Evolutionary conservation across 1,284 basidiomycete species (phyloP).

Genomic region (Sporisorium iseilematis-ciliati): DNA sequence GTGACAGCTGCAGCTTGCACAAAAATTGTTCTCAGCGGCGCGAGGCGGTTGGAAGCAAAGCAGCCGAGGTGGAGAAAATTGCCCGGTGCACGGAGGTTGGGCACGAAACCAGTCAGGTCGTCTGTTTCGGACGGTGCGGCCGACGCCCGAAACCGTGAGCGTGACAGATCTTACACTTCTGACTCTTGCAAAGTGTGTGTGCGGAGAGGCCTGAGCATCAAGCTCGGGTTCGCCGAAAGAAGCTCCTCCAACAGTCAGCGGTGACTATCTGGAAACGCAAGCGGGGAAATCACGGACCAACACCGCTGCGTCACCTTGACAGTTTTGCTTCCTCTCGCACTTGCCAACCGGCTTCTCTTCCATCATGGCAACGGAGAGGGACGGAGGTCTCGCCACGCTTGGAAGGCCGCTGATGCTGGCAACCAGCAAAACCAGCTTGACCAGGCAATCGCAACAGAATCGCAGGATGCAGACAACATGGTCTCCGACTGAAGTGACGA

Average conservation of each 20-base stretch:
- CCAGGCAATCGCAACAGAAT: neutral
- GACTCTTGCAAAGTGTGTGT: neutral
- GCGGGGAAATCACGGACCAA: slow-evolving; percentile 5
- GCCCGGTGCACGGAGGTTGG: slow-evolving; percentile 20
- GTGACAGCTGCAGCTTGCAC: slow-evolving; percentile 11
- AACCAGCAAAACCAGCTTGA: neutral
- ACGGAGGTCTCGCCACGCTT: neutral
- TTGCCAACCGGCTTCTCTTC: neutral
- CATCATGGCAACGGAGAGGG: neutral
- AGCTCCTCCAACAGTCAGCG: too few relatives aligned
- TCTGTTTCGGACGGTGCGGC: slow-evolving; percentile 34
- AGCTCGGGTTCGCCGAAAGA: too few relatives aligned
- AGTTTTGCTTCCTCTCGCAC: neutral
- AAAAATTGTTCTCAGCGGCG: slow-evolving; percentile 4
- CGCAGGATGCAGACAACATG: neutral
- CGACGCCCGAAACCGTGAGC: slow-evolving; percentile 39
- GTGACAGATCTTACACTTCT: slow-evolving; percentile 1
- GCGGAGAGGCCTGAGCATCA: neutral
- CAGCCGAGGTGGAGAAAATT: slow-evolving; percentile 31
- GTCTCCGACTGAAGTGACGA: neutral
- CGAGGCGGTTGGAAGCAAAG: neutral
- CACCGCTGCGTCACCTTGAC: neutral
- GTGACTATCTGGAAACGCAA: too few relatives aligned
- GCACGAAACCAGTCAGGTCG: slow-evolving; percentile 6
- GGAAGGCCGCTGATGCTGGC: neutral